phyloP scores from a whole-genome alignment of 2,329 filamentous ascomycete genomes.

The Fusarium aywerte region DNA sequence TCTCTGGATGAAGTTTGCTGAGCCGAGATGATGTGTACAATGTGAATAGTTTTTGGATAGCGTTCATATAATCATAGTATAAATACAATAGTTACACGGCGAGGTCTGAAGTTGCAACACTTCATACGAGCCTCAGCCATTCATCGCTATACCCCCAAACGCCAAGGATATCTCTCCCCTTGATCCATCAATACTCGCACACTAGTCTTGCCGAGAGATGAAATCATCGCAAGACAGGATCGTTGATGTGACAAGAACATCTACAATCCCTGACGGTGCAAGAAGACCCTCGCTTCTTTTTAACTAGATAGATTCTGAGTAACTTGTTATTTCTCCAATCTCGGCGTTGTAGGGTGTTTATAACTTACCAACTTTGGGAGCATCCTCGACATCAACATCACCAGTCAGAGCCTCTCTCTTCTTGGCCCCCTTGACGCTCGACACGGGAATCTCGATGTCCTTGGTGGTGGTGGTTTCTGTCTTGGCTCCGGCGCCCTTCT shows the following conservation, averaged over 20 bases:
- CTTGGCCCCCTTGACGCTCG: neutral
- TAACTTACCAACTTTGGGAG: slow-evolving; percentile 4
- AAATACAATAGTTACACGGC: neutral
- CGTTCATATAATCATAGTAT: neutral
- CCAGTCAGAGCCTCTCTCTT: slow-evolving; percentile 4
- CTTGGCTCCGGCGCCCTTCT: slow-evolving; percentile 3
- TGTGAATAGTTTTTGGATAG: neutral
- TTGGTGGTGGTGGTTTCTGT: neutral
- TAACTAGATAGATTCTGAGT: slow-evolving; percentile 21
- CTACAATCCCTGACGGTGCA: slow-evolving; percentile 5
- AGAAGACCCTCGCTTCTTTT: slow-evolving; percentile 5
- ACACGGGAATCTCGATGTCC: slow-evolving; percentile 10
- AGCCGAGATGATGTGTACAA: neutral
- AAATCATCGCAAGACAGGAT: neutral
- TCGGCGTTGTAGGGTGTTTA: neutral
- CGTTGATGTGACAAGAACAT: slow-evolving; percentile 7
- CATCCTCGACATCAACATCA: neutral
- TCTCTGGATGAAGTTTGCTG: slow-evolving; percentile 23
- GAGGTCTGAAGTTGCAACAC: neutral
- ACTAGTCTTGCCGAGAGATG: neutral
- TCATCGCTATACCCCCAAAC: neutral
- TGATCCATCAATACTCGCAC: neutral
- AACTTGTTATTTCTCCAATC: slow-evolving; percentile 1
- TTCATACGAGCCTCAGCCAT: neutral
- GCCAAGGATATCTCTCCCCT: neutral